Conservation (phyloP, 768 basidiomycete species). For the Termitomyces titanicus region DNA sequence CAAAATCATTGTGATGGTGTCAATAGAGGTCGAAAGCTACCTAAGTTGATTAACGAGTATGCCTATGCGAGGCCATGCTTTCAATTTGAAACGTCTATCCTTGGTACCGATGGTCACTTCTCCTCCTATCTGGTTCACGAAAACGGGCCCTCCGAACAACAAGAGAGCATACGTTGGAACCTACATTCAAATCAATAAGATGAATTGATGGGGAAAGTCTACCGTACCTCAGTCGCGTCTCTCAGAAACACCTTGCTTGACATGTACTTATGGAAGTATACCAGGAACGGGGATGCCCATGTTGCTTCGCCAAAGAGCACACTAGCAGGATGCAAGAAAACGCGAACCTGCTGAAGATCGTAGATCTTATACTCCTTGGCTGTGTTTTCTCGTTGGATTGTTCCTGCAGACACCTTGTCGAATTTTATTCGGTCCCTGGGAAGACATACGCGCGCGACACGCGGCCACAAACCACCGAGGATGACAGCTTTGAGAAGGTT, state of each 20-base stretch:
- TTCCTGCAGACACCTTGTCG: constrained; percentile 80
- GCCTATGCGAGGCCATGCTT: constrained; percentile 88
- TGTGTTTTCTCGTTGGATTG: constrained; percentile 79
- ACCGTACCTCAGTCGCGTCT: constrained; percentile 78
- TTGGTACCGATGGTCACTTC: constrained; percentile 62
- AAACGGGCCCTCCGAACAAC: constrained; percentile 78
- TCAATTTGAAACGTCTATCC: constrained; percentile 55
- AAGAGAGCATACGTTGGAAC: constrained; percentile 86
- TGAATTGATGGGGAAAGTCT: not conserved
- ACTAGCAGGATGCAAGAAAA: constrained; percentile 83
- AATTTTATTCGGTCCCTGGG: constrained; percentile 76
- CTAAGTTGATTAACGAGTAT: constrained; percentile 84
- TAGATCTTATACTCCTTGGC: constrained; percentile 83
- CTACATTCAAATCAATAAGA: constrained; percentile 28
- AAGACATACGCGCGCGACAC: constrained; percentile 71
- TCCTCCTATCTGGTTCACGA: constrained; percentile 78
- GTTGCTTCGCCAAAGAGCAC: constrained; percentile 67
- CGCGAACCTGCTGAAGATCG: constrained; percentile 61
- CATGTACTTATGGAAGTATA: constrained; percentile 80
- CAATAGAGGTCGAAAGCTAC: constrained; percentile 33
- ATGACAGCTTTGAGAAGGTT: constrained; percentile 84
- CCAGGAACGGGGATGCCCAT: constrained; percentile 78
- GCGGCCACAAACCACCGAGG: constrained; percentile 85
- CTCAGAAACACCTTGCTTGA: constrained; percentile 84
- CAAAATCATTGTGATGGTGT: not conserved